A percentile compares a stretch with the other conserved stretches of the same genome.
phyloP scores from a whole-genome alignment of 2,329 filamentous ascomycete genomes.

The Aspergillus sp. region DNA sequence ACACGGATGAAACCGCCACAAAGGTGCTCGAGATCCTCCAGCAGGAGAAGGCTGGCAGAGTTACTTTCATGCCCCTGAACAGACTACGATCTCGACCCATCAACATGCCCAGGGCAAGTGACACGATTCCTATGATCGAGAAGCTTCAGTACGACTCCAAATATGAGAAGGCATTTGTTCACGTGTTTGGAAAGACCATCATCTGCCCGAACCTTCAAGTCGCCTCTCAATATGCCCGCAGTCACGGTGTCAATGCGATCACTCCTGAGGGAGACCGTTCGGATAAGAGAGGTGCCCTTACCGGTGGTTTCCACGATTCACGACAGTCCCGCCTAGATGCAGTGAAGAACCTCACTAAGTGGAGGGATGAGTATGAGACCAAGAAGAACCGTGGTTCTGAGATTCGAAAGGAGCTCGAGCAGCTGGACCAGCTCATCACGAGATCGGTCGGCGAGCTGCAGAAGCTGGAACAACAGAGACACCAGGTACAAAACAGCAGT shows the following conservation, averaged over 20 bases:
- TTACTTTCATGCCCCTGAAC: constrained; percentile 94
- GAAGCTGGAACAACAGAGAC: constrained; percentile 76
- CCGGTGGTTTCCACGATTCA: constrained; percentile 89
- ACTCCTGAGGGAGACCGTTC: constrained; percentile 93
- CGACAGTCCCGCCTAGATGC: constrained; percentile 84
- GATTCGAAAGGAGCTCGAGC: constrained; percentile 70
- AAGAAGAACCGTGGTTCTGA: constrained; percentile 65
- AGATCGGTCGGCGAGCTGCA: constrained; percentile 79
- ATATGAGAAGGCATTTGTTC: constrained; percentile 84
- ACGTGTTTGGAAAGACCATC: constrained; percentile 94
- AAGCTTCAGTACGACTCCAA: constrained; percentile 77
- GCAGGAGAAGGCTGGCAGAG: constrained; percentile 75
- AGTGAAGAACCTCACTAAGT: constrained; percentile 72
- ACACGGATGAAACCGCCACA: constrained; percentile 84
- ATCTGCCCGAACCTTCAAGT: constrained; percentile 88
- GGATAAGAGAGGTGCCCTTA: constrained; percentile 93
- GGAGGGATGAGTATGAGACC: constrained; percentile 72
- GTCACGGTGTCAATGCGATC: constrained; percentile 87
- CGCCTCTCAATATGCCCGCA: constrained; percentile 87
- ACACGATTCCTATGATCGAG: constrained; percentile 82
- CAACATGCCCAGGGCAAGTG: constrained; percentile 81
- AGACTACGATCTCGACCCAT: constrained; percentile 70
- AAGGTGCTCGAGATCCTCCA: constrained; percentile 77
- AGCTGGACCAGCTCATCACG: constrained; percentile 86
- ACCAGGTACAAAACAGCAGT: constrained; percentile 78